Base-by-base conservation (phyloP, 2,329 filamentous ascomycete genomes). In the Colletotrichum sp. region DNA sequence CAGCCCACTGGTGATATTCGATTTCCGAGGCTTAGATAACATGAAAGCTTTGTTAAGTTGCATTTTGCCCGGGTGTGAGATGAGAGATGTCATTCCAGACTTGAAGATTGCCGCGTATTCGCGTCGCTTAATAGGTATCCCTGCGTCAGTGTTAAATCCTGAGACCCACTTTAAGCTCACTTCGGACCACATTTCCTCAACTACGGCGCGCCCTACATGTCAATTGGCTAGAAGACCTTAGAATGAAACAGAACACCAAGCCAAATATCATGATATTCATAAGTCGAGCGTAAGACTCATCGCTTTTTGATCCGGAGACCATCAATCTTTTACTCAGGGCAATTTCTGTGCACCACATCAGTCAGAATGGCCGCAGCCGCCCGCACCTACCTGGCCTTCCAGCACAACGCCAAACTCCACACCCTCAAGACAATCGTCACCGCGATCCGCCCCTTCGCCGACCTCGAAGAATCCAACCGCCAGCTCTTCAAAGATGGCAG, bases 401-500 rank as follows among this genome's bases (percentile, higher is more conserved):
- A 88, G 75, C 83, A 85, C 68, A 82, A 88, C 73, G 84, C 82
- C 16, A 86, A 86, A 71, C 84, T 89, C 3, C 80, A 86, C 73
- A 85, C 79, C 1, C 85, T 90, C 32, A 79, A 83, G 28, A 87
- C 88, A 1, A 79, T 80, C 3, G 82, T 92, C 28, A 84, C 85
- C 6, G 87, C 88, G 8, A 82, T 93, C 39, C 83, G 84, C 2
- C 85, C 89, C 0, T 88, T 92, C 75, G 79, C 85, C 1, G 81
- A 84, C 3, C 86, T 94, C 1, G 86, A 90, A 5, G 85, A 89
- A 39, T 82, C 85, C 36, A 90, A 91, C 71, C 88, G 85, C 67
- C 80, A 84, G 8, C 88, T 94, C 12, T 92, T 92, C 86, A 94
- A 94, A 80, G 84, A 89, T 15, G 87, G 85, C 6, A 81, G 81